Evolutionary conservation across 2,329 filamentous ascomycete species (phyloP).

Genomic region (Pseudocercospora fijiensis): DNA sequence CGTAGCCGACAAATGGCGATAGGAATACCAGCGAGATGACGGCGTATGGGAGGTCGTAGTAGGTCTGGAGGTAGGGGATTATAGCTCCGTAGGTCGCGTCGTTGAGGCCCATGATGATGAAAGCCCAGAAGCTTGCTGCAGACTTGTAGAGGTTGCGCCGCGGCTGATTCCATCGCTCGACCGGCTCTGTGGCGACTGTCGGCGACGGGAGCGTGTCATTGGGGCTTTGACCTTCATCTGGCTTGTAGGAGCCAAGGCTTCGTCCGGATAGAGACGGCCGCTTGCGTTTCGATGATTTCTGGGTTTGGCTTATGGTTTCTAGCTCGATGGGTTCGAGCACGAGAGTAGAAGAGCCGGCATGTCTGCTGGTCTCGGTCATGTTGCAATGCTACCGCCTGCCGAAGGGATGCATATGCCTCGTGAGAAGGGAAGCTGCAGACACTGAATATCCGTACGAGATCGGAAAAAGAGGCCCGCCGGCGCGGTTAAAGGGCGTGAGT

Average conservation of each 20-base stretch:
- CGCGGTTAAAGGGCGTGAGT: not conserved
- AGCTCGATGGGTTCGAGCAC: conserved; percentile 33
- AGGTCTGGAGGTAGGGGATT: conserved; percentile 58
- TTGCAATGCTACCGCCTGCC: not conserved
- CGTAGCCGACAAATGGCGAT: conserved; percentile 65
- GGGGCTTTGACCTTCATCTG: conserved; percentile 25
- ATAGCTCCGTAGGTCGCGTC: conserved; percentile 53
- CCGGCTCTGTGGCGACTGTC: conserved; percentile 40
- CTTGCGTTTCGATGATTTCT: conserved; percentile 23
- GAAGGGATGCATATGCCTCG: not conserved
- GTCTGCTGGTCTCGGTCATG: conserved; percentile 22
- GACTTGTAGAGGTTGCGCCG: conserved; percentile 59
- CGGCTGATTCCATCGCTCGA: conserved; percentile 65
- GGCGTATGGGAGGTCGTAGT: conserved; percentile 62
- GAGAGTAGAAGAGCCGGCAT: conserved; percentile 32
- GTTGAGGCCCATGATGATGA: conserved; percentile 67
- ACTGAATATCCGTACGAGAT: not conserved
- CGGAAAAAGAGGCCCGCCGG: not conserved
- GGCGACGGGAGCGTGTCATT: conserved; percentile 49
- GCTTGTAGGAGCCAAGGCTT: conserved; percentile 23
- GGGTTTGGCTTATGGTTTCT: conserved; percentile 25
- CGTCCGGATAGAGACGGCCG: conserved; percentile 26
- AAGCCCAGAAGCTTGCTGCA: conserved; percentile 59
- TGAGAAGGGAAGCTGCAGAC: not conserved
- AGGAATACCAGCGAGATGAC: conserved; percentile 67